phyloP scores from a whole-genome alignment of 306 rosid species.

The Vicia sativa region DNA sequence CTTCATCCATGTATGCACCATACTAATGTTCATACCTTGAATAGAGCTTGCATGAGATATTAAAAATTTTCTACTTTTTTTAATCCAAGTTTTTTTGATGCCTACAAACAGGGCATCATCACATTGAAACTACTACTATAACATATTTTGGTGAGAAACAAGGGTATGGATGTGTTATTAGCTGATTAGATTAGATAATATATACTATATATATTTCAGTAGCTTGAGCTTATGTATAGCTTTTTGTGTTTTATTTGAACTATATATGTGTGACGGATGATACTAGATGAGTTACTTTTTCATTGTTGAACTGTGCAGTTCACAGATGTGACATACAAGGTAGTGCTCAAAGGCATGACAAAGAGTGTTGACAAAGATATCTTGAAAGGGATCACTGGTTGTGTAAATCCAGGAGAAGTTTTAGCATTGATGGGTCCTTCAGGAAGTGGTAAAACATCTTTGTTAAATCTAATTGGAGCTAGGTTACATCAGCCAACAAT shows the following conservation, averaged over 20 bases:
- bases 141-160: slow-evolving; percentile 53
- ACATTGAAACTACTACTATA: slow-evolving; percentile 20
- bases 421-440: slow-evolving; percentile 99
- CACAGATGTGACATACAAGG: slow-evolving; percentile 80
- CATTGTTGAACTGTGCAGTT: slow-evolving; percentile 61
- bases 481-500: slow-evolving; percentile 49
- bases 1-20: slow-evolving; percentile 34
- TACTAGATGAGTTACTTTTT: slow-evolving; percentile 28
- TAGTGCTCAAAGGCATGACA: slow-evolving; percentile 67
- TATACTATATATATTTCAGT: too few relatives aligned
- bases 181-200: slow-evolving; percentile 28
- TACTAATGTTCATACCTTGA: slow-evolving; percentile 38
- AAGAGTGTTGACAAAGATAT: slow-evolving; percentile 71
- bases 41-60: not conserved
- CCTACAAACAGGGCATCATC: slow-evolving; percentile 36
- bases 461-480: slow-evolving; percentile 81
- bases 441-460: slow-evolving; percentile 93
- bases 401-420: slow-evolving; percentile 88
- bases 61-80: slow-evolving; percentile 1
- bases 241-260: slow-evolving; percentile 12
- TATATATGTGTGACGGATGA: slow-evolving; percentile 14
- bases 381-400: slow-evolving; percentile 79
- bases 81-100: slow-evolving; percentile 29
- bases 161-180: slow-evolving; percentile 54
- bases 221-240: slow-evolving; percentile 3